phyloP scores from a whole-genome alignment of 2,329 filamentous ascomycete genomes.

The Monilinia aucupariae region DNA sequence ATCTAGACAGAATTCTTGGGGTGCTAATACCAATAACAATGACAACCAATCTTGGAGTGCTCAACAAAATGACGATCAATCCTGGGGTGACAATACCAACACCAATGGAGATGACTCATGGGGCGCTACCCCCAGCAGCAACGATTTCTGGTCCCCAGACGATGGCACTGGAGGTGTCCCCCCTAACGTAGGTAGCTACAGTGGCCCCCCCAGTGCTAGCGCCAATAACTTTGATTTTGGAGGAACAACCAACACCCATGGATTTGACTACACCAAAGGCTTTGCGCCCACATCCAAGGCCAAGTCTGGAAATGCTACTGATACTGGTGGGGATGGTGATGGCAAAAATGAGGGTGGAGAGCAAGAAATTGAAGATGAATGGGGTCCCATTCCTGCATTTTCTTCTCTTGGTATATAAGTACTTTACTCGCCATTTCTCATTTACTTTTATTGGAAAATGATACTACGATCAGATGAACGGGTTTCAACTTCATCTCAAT shows the following conservation, averaged over 20 bases:
- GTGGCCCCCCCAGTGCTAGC: neutral
- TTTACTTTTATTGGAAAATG: neutral
- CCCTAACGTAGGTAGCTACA: neutral
- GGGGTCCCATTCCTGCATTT: constrained; percentile 5
- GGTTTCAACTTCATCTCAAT: neutral
- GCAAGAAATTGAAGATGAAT: neutral
- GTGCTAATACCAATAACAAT: neutral
- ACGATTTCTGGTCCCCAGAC: neutral
- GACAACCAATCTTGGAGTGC: neutral
- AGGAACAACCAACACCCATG: neutral
- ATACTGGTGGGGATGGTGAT: neutral
- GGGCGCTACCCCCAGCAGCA: neutral
- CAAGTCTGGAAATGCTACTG: neutral
- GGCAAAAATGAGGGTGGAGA: neutral
- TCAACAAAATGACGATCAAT: neutral
- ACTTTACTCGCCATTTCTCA: neutral
- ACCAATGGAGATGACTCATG: constrained; percentile 2
- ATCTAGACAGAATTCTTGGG: neutral
- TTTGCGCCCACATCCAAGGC: neutral
- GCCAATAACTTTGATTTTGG: neutral
- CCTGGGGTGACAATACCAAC: neutral
- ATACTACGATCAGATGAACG: neutral
- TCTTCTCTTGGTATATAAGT: neutral
- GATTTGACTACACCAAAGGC: neutral
- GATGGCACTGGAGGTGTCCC: neutral